These are phyloP conservation scores for Cylindricascospora bacillispora DNA, from an alignment of 1,139 yeast genomes.

Conservation along the genomic window DNA sequence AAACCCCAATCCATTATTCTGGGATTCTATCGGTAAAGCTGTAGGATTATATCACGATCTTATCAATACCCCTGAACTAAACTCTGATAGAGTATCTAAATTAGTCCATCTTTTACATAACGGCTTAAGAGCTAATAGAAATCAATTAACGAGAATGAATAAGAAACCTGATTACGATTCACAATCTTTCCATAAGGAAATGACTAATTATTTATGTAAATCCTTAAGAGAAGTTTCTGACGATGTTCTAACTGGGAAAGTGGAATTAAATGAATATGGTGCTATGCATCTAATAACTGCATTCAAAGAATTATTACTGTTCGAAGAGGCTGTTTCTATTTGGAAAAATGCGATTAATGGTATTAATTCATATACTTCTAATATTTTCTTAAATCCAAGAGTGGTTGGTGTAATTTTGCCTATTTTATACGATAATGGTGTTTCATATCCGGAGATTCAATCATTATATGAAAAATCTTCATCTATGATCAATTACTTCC, in stretches of 20 bases:
- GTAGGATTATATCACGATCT: conserved; percentile 36
- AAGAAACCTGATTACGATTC: conserved; percentile 45
- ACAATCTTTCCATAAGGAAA: conserved; percentile 37
- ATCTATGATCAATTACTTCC: conserved; percentile 26
- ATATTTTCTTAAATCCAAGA: conserved; percentile 34
- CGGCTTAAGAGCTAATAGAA: conserved; percentile 38
- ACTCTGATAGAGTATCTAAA: conserved; percentile 32
- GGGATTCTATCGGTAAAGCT: conserved; percentile 36
- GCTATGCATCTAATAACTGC: conserved; percentile 46
- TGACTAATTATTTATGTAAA: conserved; percentile 33
- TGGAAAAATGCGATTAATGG: conserved; percentile 36
- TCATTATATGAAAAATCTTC: conserved; percentile 34
- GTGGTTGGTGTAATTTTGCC: conserved; percentile 67
- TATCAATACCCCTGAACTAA: conserved; percentile 33
- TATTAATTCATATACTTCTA: conserved; percentile 18
- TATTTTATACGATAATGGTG: conserved; percentile 48
- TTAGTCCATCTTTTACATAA: conserved; percentile 37
- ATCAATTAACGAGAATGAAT: conserved; percentile 36
- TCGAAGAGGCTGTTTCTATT: conserved; percentile 40
- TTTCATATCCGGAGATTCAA: conserved; percentile 49
- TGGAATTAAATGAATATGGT: conserved; percentile 37
- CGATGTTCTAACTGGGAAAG: conserved; percentile 32
- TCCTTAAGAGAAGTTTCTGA: conserved; percentile 38
- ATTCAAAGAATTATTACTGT: conserved; percentile 40
- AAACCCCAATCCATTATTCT: conserved; percentile 27